A percentile compares a stretch with the other conserved stretches of the same genome.
Conservation (phyloP, 2,329 filamentous ascomycete genomes). For the Epichloe hybrida region DNA sequence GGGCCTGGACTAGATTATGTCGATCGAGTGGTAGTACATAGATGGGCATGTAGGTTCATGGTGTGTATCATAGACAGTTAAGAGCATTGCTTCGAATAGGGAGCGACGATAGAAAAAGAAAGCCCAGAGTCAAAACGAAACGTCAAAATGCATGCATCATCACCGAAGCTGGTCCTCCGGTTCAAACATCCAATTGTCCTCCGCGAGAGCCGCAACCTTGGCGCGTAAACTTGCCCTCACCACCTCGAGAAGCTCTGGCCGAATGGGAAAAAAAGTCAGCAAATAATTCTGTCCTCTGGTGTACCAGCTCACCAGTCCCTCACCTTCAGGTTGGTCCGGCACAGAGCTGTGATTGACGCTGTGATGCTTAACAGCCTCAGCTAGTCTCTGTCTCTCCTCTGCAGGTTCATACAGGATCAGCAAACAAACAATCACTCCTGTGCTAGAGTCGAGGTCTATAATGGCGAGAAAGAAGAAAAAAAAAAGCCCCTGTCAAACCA, state of each 20-base stretch:
- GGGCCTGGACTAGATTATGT: conserved; percentile 38
- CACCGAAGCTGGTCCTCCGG: conserved; percentile 40
- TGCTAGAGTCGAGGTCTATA: too few species aligned
- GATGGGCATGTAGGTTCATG: conserved; percentile 2
- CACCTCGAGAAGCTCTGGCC: conserved; percentile 53
- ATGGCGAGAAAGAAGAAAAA: not conserved
- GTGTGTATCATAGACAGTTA: not conserved
- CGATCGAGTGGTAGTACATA: not conserved
- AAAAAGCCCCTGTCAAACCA: not conserved
- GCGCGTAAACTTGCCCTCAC: conserved; percentile 56
- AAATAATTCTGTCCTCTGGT: not conserved
- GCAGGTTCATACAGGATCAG: not conserved
- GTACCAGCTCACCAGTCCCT: conserved; percentile 8
- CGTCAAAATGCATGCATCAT: conserved; percentile 8
- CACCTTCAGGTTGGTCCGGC: conserved; percentile 54
- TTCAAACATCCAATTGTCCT: conserved; percentile 90
- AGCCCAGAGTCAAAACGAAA: not conserved
- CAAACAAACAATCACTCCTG: not conserved
- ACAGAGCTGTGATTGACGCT: conserved; percentile 39
- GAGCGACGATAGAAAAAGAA: not conserved
- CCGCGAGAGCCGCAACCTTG: conserved; percentile 59
- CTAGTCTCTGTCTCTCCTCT: conserved; percentile 47
- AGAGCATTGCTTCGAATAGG: too few species aligned
- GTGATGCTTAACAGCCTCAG: conserved; percentile 49
- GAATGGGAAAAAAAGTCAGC: not conserved